Evolutionary conservation across 805 yeast species (phyloP), one percentile per base, ranked within the genome.

Genomic region (Pichia thaimueangensis): DNA sequence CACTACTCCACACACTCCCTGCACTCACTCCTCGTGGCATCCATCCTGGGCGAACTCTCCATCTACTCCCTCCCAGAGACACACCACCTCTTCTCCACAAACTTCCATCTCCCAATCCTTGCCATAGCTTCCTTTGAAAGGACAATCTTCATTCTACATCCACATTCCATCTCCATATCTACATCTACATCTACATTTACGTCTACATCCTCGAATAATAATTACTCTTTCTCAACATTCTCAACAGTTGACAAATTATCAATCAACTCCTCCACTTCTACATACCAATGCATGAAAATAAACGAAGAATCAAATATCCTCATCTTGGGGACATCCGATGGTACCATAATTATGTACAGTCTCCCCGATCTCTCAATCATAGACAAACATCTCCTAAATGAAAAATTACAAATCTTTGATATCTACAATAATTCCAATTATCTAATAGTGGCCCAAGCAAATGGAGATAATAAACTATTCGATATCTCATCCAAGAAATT

Each of bases 371-470:
- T 41, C 36, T 24, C 43, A 10, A 27, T 38, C 5, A 28, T 45
- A 8, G 35, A 39, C 22, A 22, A 29, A 13, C 6, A 30, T 7
- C 10, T 25, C 4, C 21, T 49, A 11, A 13, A 25, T 12, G 66
- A 65, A 6, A 82, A 81, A 57, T 72, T 82, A 3, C 72, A 80
- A 42, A 64, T 78, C 3, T 72, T 83, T 78, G 91, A 82, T 53
- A 56, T 73, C 1, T 60, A 71, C 11, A 58, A n/a, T n/a, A n/a
- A n/a, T n/a, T n/a, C 57, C 1, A 57, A 67, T 27, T 55, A 55
- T 19, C 50, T 82, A 9, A 38, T 50, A 2, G 67, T 80, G 10
- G 82, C 78, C 0, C 63, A 75, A 60, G 62, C 79, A 1, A 62
- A 68, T 9, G 71, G 83, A 32, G 57, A 62, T 17, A 70, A 82